Evolutionary conservation across 202 grass and related monocot genomes (phyloP), one percentile per base, ranked within the genome.

Genomic region (Schoenoplectus tabernaemontani): DNA sequence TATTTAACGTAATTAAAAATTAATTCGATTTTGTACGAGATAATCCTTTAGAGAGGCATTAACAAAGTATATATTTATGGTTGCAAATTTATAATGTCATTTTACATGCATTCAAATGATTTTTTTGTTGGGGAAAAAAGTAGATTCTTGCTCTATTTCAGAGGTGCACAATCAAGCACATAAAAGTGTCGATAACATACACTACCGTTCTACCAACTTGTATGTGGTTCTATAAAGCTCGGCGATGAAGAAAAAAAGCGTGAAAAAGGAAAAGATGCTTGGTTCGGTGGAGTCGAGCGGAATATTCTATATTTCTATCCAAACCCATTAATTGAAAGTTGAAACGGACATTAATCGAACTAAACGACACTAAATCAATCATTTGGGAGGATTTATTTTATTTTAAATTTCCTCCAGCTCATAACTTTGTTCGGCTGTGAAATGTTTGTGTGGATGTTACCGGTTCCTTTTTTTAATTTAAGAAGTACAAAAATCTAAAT

Each of bases 291-390:
- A 80, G 33, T 61, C 22, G 34, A 61, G 3, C 1, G 36, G 59
- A 80, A 80, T 80, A 64, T 56, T n/a, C 51, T 56, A 4, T n/a
- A 56, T 56, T 80, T 51, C 59, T 64, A 64, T 64, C 34, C 38
- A 47, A 59, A 47, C 41, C 38, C 42, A 64, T 80, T 56, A n/a
- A n/a, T n/a, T n/a, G n/a, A n/a, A n/a, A 56, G 16, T 34, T 36
- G 77, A 80, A 62, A 80, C 12, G 30, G 59, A 79, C 70, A 33
- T 53, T 13, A 54, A 76, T 54, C 44, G 56, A 76, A 54, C 24
- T 46, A 54, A 36, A 56, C 9, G 28, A 53, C 23, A 17, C 13
- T 46, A n/a, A 22, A 64, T 17, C 59, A 80, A 80, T 80, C 59
- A 80, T 65, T 80, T 64, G 3, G 12, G 59, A 34, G 20, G 7